These are phyloP conservation scores for Sarocladium brachiariae DNA, from an alignment of 2,329 filamentous ascomycete species.

Conservation along the genomic window DNA sequence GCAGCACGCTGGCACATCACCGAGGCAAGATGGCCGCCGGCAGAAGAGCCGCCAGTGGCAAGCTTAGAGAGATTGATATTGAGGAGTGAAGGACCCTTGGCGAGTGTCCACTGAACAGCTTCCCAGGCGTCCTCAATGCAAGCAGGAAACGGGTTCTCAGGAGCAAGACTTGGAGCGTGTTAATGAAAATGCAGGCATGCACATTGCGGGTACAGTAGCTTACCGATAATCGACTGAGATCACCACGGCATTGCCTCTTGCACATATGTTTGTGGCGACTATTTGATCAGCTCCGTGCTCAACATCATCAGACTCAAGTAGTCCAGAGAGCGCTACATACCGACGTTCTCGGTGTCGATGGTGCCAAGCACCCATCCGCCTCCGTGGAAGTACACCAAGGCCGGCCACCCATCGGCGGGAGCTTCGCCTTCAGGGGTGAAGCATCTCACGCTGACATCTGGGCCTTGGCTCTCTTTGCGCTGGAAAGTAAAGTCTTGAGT, in stretches of 20 bases:
- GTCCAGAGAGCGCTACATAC: not conserved
- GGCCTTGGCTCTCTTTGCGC: slow-evolving; percentile 38
- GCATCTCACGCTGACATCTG: slow-evolving; percentile 38
- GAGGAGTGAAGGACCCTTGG: slow-evolving; percentile 20
- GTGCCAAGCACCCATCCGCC: slow-evolving; percentile 53
- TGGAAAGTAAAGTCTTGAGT: slow-evolving; percentile 35
- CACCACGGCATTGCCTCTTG: slow-evolving; percentile 42
- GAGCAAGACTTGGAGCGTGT: slow-evolving; percentile 38
- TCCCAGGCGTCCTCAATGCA: slow-evolving; percentile 53
- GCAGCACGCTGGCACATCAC: slow-evolving; percentile 45
- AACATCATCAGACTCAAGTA: too few relatives aligned
- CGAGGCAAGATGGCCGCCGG: slow-evolving; percentile 45
- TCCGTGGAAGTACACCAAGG: slow-evolving; percentile 50
- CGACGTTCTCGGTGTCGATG: slow-evolving; percentile 50
- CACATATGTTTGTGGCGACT: slow-evolving; percentile 46
- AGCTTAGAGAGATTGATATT: slow-evolving; percentile 31
- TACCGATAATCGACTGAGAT: slow-evolving; percentile 50
- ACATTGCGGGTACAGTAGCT: slow-evolving; percentile 10
- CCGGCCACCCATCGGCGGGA: slow-evolving; percentile 44
- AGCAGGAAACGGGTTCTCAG: slow-evolving; percentile 49
- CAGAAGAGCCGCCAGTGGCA: slow-evolving; percentile 27
- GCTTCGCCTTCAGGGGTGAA: slow-evolving; percentile 41
- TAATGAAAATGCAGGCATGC: not conserved
- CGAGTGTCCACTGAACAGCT: slow-evolving; percentile 39
- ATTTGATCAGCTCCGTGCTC: not conserved